These are phyloP conservation scores for Starmerella bombicola DNA, from an alignment of 805 yeast genomes.

Conservation along the genomic window DNA sequence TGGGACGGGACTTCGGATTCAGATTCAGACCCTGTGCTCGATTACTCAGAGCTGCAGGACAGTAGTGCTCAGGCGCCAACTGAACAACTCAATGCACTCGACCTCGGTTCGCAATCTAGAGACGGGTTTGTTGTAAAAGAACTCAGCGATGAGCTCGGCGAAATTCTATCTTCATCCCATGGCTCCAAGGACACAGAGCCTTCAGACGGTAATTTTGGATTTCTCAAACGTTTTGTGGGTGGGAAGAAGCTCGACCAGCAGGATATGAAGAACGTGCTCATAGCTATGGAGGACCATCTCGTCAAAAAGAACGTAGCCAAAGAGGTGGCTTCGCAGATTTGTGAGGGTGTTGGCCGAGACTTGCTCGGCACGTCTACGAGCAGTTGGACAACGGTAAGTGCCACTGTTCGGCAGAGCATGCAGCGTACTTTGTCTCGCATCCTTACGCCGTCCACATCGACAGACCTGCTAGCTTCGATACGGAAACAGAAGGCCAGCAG, in stretches of 20 bases:
- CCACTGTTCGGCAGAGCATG: slow-evolving; percentile 51
- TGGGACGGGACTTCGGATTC: slow-evolving; percentile 47
- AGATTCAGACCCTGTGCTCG: slow-evolving; percentile 36
- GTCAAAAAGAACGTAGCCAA: slow-evolving; percentile 85
- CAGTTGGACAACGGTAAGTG: slow-evolving; percentile 59
- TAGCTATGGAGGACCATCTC: slow-evolving; percentile 59
- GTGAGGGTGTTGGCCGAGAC: slow-evolving; percentile 55
- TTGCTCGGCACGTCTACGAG: slow-evolving; percentile 61
- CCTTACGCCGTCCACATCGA: slow-evolving; percentile 82
- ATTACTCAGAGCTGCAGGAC: slow-evolving; percentile 38
- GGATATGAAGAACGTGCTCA: slow-evolving; percentile 54
- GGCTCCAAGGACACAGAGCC: neutral
- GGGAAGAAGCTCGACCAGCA: slow-evolving; percentile 52
- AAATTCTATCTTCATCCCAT: slow-evolving; percentile 25
- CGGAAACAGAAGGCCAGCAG: slow-evolving; percentile 31
- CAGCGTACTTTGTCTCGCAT: slow-evolving; percentile 52
- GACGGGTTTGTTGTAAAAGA: slow-evolving; percentile 57
- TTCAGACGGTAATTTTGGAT: slow-evolving; percentile 33
- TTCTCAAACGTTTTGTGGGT: slow-evolving; percentile 50
- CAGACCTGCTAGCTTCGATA: slow-evolving; percentile 74
- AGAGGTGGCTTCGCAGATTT: slow-evolving; percentile 63
- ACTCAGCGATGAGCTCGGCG: slow-evolving; percentile 41
- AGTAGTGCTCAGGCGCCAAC: slow-evolving; percentile 26
- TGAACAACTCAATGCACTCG: slow-evolving; percentile 22
- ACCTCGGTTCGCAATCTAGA: slow-evolving; percentile 35